Conservation (phyloP, 805 yeast species). For the Alloascoidea africana region DNA sequence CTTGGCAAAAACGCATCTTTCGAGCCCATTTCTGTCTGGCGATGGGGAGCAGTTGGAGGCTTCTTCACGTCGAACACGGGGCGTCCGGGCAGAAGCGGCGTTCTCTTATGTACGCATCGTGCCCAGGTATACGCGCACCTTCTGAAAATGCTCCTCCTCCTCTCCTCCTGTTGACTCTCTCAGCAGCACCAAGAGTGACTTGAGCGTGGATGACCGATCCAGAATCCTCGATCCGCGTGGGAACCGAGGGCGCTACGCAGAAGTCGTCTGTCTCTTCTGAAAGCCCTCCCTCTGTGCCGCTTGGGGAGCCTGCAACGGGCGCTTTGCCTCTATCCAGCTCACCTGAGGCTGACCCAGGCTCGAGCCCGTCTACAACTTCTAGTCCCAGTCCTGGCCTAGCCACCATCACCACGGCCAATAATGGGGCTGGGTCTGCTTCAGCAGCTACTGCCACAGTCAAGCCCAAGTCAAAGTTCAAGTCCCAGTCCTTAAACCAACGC, state of each 20-base stretch:
- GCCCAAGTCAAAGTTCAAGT: neutral
- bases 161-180: neutral
- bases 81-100: neutral
- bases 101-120: neutral
- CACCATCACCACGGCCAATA: too few species aligned
- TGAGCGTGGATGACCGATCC: neutral
- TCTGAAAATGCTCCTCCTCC: neutral
- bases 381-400: too few species aligned
- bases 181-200: neutral
- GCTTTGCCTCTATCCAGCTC: too few species aligned
- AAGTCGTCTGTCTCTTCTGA: too few species aligned
- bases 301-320: too few species aligned
- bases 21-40: neutral
- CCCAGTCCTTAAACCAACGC: neutral
- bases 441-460: neutral
- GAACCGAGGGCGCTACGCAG: too few species aligned
- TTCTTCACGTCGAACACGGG: neutral
- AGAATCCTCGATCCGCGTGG: slow-evolving; percentile 1
- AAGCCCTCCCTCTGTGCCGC: too few species aligned
- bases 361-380: too few species aligned
- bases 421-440: neutral
- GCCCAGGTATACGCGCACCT: too few species aligned
- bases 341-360: too few species aligned
- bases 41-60: neutral
- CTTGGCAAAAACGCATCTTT: slow-evolving; percentile 11